Evolutionary conservation across 495 filamentous ascomycete genomes (phyloP), one percentile per base, ranked within the genome.

Genomic region (Halenospora varia): DNA sequence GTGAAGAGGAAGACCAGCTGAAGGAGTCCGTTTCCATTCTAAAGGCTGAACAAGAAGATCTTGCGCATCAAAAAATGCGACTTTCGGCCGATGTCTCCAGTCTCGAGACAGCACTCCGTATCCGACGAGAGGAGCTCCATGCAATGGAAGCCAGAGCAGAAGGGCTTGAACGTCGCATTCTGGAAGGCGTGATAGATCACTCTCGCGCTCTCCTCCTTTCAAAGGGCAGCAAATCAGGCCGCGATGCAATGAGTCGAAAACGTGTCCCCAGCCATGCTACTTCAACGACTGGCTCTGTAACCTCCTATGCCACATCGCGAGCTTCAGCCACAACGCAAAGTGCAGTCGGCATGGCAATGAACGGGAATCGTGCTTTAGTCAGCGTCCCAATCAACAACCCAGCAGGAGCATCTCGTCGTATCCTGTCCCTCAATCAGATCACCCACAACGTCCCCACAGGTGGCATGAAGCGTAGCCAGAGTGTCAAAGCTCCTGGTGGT

Each of bases 131-230:
- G 67, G 94, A 98, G 68, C 85, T 97, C 54, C 81, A 90, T 41
- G 77, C 84, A 22, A 95, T 98, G 86, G 91, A 96, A 66, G 80
- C 82, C 9, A 85, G 91, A 48, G 92, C 92, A 10, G 90, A 96
- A 61, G 80, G 81, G 22, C 77, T 98, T 1, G 94, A 98, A 73
- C 87, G 92, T 45, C 83, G 93, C 10, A 96, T 98, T 57, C 74
- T 98, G 25, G 93, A 97, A 56, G 90, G 92, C 25, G 90, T 97
- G 40, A 90, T 98, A 59, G 92, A 98, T 65, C 92, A 97, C 65
- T 96, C 94, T 26, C 87, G 91, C 18, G 85, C 87, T 4, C 76
- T 97, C 17, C 81, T 97, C 42, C 83, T 95, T 56, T 82, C 83
- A 15, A 84, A 86, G 64, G 71, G 9, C 68, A 70, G 59, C 56